phyloP scores from a whole-genome alignment of 1,139 yeast species.

The Yamadazyma sp. region DNA sequence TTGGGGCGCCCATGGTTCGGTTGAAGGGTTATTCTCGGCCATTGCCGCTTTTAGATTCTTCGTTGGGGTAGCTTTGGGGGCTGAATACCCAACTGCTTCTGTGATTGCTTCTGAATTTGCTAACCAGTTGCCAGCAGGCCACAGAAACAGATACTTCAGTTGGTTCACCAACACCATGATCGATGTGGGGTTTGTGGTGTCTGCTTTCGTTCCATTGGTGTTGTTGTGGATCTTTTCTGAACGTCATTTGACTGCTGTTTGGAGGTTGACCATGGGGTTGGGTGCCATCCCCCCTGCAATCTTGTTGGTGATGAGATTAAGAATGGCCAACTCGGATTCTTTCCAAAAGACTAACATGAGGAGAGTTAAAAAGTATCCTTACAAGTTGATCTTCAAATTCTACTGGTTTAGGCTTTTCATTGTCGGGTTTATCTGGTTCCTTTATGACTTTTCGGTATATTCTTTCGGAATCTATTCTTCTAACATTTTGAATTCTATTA shows the following conservation, averaged over 20 bases:
- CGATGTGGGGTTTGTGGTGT: slow-evolving; percentile 80
- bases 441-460: slow-evolving; percentile 85
- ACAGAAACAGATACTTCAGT: slow-evolving; percentile 83
- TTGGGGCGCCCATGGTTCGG: slow-evolving; percentile 74
- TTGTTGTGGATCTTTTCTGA: slow-evolving; percentile 78
- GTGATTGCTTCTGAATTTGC: slow-evolving; percentile 95
- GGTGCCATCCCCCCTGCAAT: slow-evolving; percentile 91
- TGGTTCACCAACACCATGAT: slow-evolving; percentile 91
- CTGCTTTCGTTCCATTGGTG: slow-evolving; percentile 86
- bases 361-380: slow-evolving; percentile 59
- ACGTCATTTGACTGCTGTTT: slow-evolving; percentile 72
- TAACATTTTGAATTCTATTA: slow-evolving; percentile 57
- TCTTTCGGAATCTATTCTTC: slow-evolving; percentile 85
- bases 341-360: slow-evolving; percentile 73
- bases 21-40: slow-evolving; percentile 74
- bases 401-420: slow-evolving; percentile 80
- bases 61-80: slow-evolving; percentile 82
- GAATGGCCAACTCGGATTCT: slow-evolving; percentile 69
- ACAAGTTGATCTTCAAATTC: slow-evolving; percentile 67
- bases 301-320: slow-evolving; percentile 73
- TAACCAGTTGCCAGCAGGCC: slow-evolving; percentile 71
- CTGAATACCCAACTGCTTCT: slow-evolving; percentile 92
- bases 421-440: slow-evolving; percentile 82
- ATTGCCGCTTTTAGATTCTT: slow-evolving; percentile 83
- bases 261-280: slow-evolving; percentile 90